A percentile compares a stretch with the other conserved stretches of the same genome.
phyloP scores from a whole-genome alignment of 2,329 filamentous ascomycete genomes.

The Acrodontium crateriforme region DNA sequence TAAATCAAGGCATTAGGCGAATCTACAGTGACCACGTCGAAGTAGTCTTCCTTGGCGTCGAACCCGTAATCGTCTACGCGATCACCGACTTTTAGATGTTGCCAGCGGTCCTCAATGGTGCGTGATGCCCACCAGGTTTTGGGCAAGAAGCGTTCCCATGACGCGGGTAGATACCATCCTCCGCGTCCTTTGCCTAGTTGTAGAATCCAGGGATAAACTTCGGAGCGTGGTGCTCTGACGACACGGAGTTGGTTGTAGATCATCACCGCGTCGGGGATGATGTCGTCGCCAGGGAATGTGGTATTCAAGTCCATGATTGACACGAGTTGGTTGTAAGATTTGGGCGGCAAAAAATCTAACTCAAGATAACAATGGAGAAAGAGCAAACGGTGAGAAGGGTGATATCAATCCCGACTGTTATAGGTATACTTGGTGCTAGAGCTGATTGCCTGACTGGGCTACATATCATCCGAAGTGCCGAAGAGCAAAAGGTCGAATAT shows the following conservation, averaged over 20 bases:
- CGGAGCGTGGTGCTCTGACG: constrained; percentile 6
- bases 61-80: constrained; percentile 11
- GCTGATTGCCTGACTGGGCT: too few species aligned
- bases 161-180: constrained; percentile 10
- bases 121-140: constrained; percentile 6
- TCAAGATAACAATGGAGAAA: too few species aligned
- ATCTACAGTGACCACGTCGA: constrained; percentile 8
- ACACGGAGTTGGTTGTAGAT: constrained; percentile 10
- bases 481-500: too few species aligned
- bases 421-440: too few species aligned
- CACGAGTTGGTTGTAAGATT: too few species aligned
- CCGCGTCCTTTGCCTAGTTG: constrained; percentile 12
- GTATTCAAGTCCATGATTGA: too few species aligned
- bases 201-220: constrained; percentile 10
- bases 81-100: constrained; percentile 8
- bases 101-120: constrained; percentile 7
- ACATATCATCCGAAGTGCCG: too few species aligned
- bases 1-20: constrained; percentile 6
- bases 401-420: too few species aligned
- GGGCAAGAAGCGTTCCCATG: constrained; percentile 8
- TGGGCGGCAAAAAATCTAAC: too few species aligned
- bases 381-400: too few species aligned
- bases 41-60: constrained; percentile 8
- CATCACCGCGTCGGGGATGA: constrained; percentile 10
- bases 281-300: constrained; percentile 9